Conservation (phyloP, 2,329 filamentous ascomycete species). For the Zarea fungicola region DNA sequence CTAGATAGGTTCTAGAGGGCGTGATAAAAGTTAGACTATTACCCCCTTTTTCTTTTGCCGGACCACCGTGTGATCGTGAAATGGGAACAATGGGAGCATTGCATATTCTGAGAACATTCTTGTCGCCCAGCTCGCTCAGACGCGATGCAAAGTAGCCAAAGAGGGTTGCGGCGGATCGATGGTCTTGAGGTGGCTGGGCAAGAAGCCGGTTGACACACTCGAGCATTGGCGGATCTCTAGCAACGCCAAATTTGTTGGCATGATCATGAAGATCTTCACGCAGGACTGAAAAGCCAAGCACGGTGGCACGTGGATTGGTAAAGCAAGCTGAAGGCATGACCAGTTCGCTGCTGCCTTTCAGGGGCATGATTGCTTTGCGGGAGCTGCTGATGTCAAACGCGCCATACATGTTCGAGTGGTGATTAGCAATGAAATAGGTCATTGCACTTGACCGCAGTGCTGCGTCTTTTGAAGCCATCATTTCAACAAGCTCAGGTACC, state of each 20-base stretch:
- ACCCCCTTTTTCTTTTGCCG: constrained; percentile 35
- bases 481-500: constrained; percentile 67
- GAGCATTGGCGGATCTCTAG: constrained; percentile 70
- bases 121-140: constrained; percentile 64
- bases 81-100: constrained; percentile 70
- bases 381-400: constrained; percentile 53
- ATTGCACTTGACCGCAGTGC: constrained; percentile 63
- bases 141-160: constrained; percentile 83
- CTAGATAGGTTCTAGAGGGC: constrained; percentile 76
- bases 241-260: constrained; percentile 79
- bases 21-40: constrained; percentile 40
- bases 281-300: constrained; percentile 78
- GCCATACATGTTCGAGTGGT: constrained; percentile 71
- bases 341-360: constrained; percentile 63
- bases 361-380: constrained; percentile 61
- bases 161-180: constrained; percentile 60
- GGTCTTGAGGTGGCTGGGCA: constrained; percentile 63
- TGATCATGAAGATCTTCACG: constrained; percentile 71
- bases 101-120: constrained; percentile 54
- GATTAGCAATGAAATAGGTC: constrained; percentile 76
- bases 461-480: constrained; percentile 63
- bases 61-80: constrained; percentile 23
- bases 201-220: constrained; percentile 72
- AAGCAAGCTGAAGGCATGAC: constrained; percentile 75
- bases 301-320: constrained; percentile 67